phyloP scores from a whole-genome alignment of 192 early-diverging fungal species.

The Diversispora epigaea region DNA sequence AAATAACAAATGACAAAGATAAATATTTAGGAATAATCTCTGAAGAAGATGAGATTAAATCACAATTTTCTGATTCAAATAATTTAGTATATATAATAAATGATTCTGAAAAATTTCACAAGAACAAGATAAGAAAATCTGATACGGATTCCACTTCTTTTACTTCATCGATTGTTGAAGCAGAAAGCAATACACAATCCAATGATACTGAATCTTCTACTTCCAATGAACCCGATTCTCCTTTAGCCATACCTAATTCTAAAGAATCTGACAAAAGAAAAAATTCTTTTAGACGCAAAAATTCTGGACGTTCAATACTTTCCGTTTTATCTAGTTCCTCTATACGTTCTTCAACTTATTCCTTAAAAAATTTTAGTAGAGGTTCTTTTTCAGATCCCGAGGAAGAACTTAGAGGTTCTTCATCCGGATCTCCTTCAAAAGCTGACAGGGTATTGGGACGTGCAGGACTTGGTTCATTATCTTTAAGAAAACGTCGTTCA shows the following conservation, averaged over 20 bases:
- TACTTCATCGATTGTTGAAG: not conserved
- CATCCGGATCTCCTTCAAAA: not conserved
- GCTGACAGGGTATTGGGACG: slow-evolving; percentile 11
- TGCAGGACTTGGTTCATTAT: slow-evolving; percentile 19
- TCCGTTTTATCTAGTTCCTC: slow-evolving; percentile 21
- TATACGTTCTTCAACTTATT: slow-evolving; percentile 10
- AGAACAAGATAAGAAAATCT: not conserved
- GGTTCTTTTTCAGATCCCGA: slow-evolving; percentile 30
- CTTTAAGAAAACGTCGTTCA: slow-evolving; percentile 7
- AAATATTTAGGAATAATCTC: slow-evolving; percentile 27
- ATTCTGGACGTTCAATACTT: slow-evolving; percentile 25
- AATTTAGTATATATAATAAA: no score
- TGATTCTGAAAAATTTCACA: not conserved
- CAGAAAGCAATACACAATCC: not conserved
- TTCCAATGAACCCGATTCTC: slow-evolving; percentile 10
- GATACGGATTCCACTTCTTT: not conserved
- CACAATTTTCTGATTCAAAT: no score
- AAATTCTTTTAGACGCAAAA: slow-evolving; percentile 21
- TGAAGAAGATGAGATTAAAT: slow-evolving; percentile 19
- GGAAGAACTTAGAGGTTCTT: not conserved
- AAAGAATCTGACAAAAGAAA: slow-evolving; percentile 11
- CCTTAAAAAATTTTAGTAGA: not conserved
- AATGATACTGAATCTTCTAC: slow-evolving; percentile 19
- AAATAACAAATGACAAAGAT: slow-evolving; percentile 3
- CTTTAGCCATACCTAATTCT: not conserved